Evolutionary conservation across 2,329 filamentous ascomycete genomes (phyloP), one percentile per base, ranked within the genome.

Genomic region (Apiospora arundinis): DNA sequence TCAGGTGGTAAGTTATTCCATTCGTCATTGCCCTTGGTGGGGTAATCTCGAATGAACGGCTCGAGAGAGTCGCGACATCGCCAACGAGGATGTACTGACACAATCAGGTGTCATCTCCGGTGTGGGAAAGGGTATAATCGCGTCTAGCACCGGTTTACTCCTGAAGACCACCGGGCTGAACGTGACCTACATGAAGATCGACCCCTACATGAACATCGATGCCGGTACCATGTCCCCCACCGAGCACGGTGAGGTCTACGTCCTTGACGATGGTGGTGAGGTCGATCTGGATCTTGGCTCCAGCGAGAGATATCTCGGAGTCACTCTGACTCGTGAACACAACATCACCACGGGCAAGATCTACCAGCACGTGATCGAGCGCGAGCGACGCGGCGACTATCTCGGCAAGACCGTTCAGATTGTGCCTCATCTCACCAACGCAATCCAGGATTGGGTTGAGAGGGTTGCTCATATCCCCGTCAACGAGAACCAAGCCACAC

Each of bases 291-390:
- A 90, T 76, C 83, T 90, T 66, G 88, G 88, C 25, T 89, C 89
- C 79, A 89, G 89, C 76, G 32, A 67, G 72, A 80, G 82, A 46
- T 97, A 97, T 80, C 91, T 97, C 70, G 92, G 92, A 78, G 92
- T 95, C 75, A 93, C 92, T 70, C 87, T 98, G 73, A 94, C 91
- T 11, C 88, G 92, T 73, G 95, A 97, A 77, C 94, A 95, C 86
- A 98, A 98, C 83, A 97, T 99, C 83, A 99, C 96, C 4, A 97
- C 95, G 7, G 96, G 96, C 80, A 98, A 98, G 86, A 94, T 98
- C 76, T 98, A 98, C 84, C 88, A 94, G 79, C 90, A 93, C 77
- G 95, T 98, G 70, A 95, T 97, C 77, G 88, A 92, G 79, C 86
- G 88, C 72, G 88, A 90, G 79, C 84, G 88, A 37, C 82, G 83